Base-by-base conservation (phyloP, 2,329 filamentous ascomycete genomes). In the Colletotrichum lindemuthianum region DNA sequence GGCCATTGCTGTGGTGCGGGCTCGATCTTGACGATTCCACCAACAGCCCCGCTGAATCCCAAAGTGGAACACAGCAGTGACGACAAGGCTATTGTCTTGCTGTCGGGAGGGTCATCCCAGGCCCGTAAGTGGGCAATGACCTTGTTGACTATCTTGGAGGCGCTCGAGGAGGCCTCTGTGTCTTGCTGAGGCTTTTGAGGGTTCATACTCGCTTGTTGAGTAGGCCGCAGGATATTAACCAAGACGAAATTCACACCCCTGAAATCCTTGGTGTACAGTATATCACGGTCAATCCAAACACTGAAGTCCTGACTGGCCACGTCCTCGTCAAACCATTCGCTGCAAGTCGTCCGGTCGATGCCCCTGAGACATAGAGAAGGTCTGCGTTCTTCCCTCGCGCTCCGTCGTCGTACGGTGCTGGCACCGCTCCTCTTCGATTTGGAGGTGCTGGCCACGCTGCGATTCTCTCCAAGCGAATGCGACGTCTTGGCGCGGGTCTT, bases 21-120 rank as follows among this genome's bases (percentile, higher is more conserved):
- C 73, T 98, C 93, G 36, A 99, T 84, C 66, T 95, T 93, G 60
- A 97, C 86, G 45, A 98, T 87, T 1, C 93, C 92, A 11, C 96
- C 96, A 9, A 97, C 91, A 55, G 97, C 85, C 2, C 88, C 89
- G 43, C 87, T 81, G 56, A 87, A 88, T 2, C 89, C 90, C 24
- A 99, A 82, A 1, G 91, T 86, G 36, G 86, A 86, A 75, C 92
- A 97, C 7, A 99, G 81, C 4, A 89, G 79, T 0, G 89, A 86
- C 1, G 96, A 98, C 32, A 99, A 81, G 1, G 92, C 92, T 52
- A 88, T 87, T 66, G 95, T 91, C 67, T 91, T 89, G 57, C 88
- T 89, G 72, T 95, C 92, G 1, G 96, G 93, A 1, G 93, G 90
- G 72, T 97, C 92, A 63, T 94, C 87, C 96, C 96, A 99, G 1